Conservation (phyloP, 345 rosid species). For the Dipteronia sinensis region DNA sequence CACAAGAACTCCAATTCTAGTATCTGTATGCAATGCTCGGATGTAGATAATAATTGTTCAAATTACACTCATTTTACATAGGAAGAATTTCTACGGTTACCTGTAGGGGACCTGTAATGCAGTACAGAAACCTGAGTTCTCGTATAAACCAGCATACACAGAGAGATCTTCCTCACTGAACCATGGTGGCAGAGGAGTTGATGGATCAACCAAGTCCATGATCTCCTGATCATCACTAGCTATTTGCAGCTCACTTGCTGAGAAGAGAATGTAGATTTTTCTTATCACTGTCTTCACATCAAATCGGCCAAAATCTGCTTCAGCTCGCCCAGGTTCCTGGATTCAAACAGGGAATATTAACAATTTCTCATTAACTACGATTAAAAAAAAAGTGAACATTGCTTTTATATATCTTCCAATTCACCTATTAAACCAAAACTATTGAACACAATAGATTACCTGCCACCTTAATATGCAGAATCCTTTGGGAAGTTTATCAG, state of each 20-base stretch:
- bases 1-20: too few relatives aligned
- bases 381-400: neutral
- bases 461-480: constrained; percentile 45
- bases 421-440: neutral
- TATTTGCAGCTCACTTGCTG: constrained; percentile 35
- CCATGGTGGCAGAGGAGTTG: constrained; percentile 51
- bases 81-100: constrained; percentile 19
- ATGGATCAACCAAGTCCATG: constrained; percentile 54
- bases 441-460: constrained; percentile 24
- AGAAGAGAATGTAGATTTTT: constrained; percentile 53
- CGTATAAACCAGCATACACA: constrained; percentile 45
- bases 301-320: constrained; percentile 52
- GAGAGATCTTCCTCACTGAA: constrained; percentile 49
- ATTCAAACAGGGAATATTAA: neutral
- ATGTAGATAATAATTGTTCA: too few relatives aligned
- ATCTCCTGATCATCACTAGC: constrained; percentile 49
- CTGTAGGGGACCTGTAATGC: constrained; percentile 56
- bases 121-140: constrained; percentile 47
- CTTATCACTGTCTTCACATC: constrained; percentile 48
- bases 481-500: constrained; percentile 37
- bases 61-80: neutral
- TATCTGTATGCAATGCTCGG: too few relatives aligned
- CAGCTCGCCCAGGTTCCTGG: constrained; percentile 53
- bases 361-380: too few relatives aligned
- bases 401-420: neutral